Evolutionary conservation across 192 early-diverging fungal species (phyloP).

Genomic region (Gamsiella multidivaricata): DNA sequence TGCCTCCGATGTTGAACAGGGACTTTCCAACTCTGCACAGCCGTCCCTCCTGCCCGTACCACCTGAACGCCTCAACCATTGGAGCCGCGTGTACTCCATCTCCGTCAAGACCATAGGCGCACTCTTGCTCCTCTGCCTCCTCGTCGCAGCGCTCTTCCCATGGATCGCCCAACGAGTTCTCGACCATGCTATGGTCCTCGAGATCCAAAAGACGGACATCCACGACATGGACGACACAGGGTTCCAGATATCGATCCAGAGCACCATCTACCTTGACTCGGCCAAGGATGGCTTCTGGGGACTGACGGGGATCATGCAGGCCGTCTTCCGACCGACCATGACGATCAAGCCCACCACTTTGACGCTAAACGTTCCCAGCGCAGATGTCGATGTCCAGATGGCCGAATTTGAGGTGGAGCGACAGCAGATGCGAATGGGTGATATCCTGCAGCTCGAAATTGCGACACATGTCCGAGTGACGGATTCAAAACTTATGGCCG

Average conservation of each 20-base stretch:
- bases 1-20: constrained; percentile 9
- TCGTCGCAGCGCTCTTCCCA: constrained; percentile 4
- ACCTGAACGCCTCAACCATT: constrained; percentile 10
- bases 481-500: constrained; percentile 38
- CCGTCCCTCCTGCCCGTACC: not conserved
- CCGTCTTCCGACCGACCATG: constrained; percentile 20
- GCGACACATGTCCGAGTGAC: constrained; percentile 34
- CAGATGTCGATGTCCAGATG: constrained; percentile 16
- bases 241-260: constrained; percentile 40
- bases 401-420: constrained; percentile 34
- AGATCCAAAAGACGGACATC: constrained; percentile 39
- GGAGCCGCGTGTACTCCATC: constrained; percentile 8
- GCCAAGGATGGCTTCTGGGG: constrained; percentile 36
- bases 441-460: constrained; percentile 17
- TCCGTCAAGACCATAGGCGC: constrained; percentile 5
- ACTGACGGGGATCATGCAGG: constrained; percentile 10
- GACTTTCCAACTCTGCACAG: not conserved
- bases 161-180: constrained; percentile 36
- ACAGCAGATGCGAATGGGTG: constrained; percentile 35
- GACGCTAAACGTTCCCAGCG: constrained; percentile 6
- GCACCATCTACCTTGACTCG: constrained; percentile 25
- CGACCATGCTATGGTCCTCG: constrained; percentile 34
- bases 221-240: constrained; percentile 41
- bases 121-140: constrained; percentile 11
- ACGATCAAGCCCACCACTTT: constrained; percentile 28